phyloP scores from a whole-genome alignment of 2,329 filamentous ascomycete species.

The Emydomyces testavorans region DNA sequence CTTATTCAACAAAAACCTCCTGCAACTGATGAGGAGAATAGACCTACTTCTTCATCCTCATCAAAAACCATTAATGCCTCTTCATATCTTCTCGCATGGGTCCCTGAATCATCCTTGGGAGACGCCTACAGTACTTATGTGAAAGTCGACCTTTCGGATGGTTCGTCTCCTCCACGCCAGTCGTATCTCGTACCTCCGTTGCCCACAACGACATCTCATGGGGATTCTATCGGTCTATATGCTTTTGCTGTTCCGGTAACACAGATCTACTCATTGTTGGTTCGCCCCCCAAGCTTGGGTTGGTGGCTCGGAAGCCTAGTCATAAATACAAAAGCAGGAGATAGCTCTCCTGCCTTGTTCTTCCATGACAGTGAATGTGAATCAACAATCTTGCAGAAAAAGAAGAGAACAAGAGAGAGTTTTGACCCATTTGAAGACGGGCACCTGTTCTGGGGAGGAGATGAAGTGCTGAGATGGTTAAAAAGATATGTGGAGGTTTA shows the following conservation, averaged over 20 bases:
- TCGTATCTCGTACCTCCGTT: conserved; percentile 85
- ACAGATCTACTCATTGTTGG: conserved; percentile 79
- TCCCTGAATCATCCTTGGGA: conserved; percentile 79
- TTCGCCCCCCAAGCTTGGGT: conserved; percentile 82
- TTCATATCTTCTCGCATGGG: conserved; percentile 79
- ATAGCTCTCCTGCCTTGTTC: conserved; percentile 90
- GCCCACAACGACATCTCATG: conserved; percentile 69
- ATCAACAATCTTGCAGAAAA: conserved; percentile 87
- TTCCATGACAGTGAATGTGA: conserved; percentile 97
- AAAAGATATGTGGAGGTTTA: conserved; percentile 74
- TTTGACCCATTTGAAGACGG: conserved; percentile 87
- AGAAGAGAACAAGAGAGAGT: conserved; percentile 66
- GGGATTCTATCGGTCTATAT: conserved; percentile 62
- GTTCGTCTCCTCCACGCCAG: conserved; percentile 68
- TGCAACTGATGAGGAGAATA: conserved; percentile 23
- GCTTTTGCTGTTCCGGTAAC: conserved; percentile 84
- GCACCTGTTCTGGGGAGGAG: conserved; percentile 86
- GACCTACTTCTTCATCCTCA: conserved; percentile 34
- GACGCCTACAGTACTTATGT: conserved; percentile 82
- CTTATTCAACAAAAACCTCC: conserved; percentile 73
- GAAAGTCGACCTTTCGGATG: conserved; percentile 86
- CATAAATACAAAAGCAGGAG: conserved; percentile 80
- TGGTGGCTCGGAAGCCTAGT: conserved; percentile 98
- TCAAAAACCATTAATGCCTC: conserved; percentile 43
- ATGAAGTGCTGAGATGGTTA: conserved; percentile 87